Base-by-base conservation (phyloP, 1,139 yeast genomes). In the Kurtzmaniella quercitrusa region DNA sequence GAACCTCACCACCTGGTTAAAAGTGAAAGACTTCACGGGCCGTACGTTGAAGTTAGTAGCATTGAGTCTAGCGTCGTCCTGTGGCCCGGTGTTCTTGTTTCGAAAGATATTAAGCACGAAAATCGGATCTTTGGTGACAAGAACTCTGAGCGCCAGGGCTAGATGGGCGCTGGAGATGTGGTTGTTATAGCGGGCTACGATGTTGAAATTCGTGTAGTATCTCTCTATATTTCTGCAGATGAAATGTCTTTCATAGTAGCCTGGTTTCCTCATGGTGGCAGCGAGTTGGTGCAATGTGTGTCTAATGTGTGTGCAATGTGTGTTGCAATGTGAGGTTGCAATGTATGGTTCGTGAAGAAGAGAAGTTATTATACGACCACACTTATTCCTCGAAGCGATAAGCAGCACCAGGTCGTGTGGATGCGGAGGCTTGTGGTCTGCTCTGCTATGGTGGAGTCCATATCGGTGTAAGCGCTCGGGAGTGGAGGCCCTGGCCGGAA, bases 191-290 rank as follows among this genome's bases (percentile, higher is more conserved):
- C 51, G 51, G 3, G 58, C 68, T 2, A 60, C 52, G n/a, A 66
- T 44, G 37, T 57, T 60, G 50, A 63, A 64, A 47, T 66, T 68
- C n/a, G 63, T 48, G 41, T 64, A 68, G 41, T 48, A 49, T 1
- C 46, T 45, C 34, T 53, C 52, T 6, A 51, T 44, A 25, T 60
- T 60, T 18, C 70, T 52, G 47, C 64, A 57, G 21, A 67, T 51
- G 46, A 61, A 59, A 45, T 52, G 61, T 27, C 60, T 46, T 41
- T 68, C 72, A 31, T 57, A 50, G 44, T 45, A 44, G 8, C 51
- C 49, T 2, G 48, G 50, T 9, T 34, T 12, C 18, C 37, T 34
- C 37, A 34, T 34, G 12, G 9, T 7, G 34, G 7, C n/a, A 29
- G 10, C 5, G 31, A 27, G 31, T 7, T 27, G 31, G 10, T 27